A percentile compares a stretch with the other conserved stretches of the same genome.
phyloP scores from a whole-genome alignment of 2,329 filamentous ascomycete species.

The Claviceps sp. region DNA sequence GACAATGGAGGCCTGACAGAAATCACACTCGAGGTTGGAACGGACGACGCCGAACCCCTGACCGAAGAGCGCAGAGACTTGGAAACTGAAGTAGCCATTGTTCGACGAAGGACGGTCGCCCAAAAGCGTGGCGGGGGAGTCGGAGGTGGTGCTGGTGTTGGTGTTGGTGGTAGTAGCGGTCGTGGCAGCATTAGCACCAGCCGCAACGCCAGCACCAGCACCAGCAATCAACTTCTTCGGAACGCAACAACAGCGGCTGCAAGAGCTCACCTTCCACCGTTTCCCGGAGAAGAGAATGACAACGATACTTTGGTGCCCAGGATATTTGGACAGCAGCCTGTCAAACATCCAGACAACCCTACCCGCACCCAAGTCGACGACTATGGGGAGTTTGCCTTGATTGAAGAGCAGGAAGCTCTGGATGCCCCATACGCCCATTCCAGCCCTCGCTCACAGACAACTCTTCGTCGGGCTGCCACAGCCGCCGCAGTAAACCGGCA shows the following conservation, averaged over 20 bases:
- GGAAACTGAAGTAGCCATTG: slow-evolving; percentile 66
- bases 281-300: slow-evolving; percentile 18
- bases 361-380: slow-evolving; percentile 21
- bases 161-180: background rate
- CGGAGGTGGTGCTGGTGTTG: background rate
- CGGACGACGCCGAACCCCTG: slow-evolving; percentile 52
- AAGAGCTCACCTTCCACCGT: slow-evolving; percentile 15
- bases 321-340: slow-evolving; percentile 23
- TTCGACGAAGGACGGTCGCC: slow-evolving; percentile 59
- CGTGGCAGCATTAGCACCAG: background rate
- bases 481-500: slow-evolving; percentile 63
- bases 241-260: slow-evolving; percentile 30
- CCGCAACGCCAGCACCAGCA: background rate
- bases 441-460: slow-evolving; percentile 55
- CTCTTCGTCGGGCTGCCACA: slow-evolving; percentile 58
- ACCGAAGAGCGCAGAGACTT: slow-evolving; percentile 63
- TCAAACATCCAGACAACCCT: slow-evolving; percentile 9
- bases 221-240: slow-evolving; percentile 32
- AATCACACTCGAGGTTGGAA: slow-evolving; percentile 61
- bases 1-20: slow-evolving; percentile 42
- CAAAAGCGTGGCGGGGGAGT: slow-evolving; percentile 35
- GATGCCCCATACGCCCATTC: slow-evolving; percentile 63
- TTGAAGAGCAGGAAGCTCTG: slow-evolving; percentile 47
- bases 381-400: slow-evolving; percentile 30
- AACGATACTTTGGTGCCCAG: slow-evolving; percentile 42